Conservation (phyloP, 371 early-diverging fungal genomes). For the Mortierella sp. region DNA sequence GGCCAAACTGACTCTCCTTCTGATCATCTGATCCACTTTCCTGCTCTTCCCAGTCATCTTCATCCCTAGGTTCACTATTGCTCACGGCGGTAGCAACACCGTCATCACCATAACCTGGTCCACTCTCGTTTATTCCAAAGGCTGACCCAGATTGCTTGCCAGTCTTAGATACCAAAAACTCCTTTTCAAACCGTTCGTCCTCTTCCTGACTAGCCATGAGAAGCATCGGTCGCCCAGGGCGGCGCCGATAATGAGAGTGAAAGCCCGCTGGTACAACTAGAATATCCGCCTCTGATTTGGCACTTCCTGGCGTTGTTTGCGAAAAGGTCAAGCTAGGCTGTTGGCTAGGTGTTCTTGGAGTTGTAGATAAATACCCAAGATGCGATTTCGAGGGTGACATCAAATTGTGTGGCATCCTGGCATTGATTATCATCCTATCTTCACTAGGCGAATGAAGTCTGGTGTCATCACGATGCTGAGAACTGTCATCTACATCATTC, state of each 20-base stretch:
- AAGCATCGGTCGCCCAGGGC: constrained; percentile 15
- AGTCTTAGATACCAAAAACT: constrained; percentile 13
- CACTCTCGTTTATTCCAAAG: not conserved
- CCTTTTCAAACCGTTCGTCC: constrained; percentile 36
- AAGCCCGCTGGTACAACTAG: constrained; percentile 42
- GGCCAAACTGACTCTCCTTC: not conserved
- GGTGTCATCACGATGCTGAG: not conserved
- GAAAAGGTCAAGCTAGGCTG: constrained; percentile 46
- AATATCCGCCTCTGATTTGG: constrained; percentile 28
- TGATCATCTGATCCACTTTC: not conserved
- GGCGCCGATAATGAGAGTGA: constrained; percentile 43
- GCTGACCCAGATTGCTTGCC: not conserved
- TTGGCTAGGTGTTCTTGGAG: constrained; percentile 39
- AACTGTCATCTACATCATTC: not conserved
- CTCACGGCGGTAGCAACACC: not conserved
- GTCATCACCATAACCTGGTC: not conserved
- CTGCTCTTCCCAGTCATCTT: constrained; percentile 23
- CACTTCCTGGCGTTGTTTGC: constrained; percentile 42
- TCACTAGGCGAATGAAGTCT: not conserved
- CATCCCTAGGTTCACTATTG: not conserved
- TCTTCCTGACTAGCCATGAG: constrained; percentile 48
- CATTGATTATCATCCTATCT: not conserved
- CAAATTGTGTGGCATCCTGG: not conserved
- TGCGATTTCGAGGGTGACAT: constrained; percentile 3
- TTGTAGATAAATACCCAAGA: not conserved